Conservation (phyloP, 192 early-diverging fungal species). For the Coemansia guatemalensis region DNA sequence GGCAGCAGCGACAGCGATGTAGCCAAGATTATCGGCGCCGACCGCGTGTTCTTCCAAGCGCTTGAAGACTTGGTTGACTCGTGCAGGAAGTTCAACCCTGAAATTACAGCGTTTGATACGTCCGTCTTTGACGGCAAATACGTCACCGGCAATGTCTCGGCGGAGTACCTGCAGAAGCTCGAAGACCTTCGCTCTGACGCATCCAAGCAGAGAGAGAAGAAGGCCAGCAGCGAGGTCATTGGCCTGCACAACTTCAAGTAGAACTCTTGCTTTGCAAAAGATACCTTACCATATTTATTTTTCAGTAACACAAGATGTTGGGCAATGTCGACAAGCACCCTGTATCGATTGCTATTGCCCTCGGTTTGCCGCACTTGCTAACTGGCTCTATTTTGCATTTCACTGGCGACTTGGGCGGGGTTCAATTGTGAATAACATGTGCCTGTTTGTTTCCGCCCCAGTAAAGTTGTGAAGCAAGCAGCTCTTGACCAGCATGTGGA, state of each 20-base stretch:
- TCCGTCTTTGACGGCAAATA: conserved; percentile 97
- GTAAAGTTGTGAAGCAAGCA: neutral
- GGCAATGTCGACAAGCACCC: neutral
- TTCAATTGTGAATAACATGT: no score
- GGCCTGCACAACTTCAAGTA: conserved; percentile 56
- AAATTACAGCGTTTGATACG: conserved; percentile 84
- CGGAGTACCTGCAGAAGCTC: conserved; percentile 65
- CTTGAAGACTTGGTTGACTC: conserved; percentile 84
- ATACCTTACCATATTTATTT: neutral
- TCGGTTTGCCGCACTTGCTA: neutral
- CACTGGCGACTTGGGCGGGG: no score
- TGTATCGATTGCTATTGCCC: neutral
- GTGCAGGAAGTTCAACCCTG: conserved; percentile 81
- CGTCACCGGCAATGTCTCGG: conserved; percentile 76
- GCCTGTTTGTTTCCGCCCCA: neutral
- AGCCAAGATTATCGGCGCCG: conserved; percentile 89
- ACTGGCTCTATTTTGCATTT: neutral
- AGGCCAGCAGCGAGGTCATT: conserved; percentile 38
- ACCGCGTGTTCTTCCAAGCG: conserved; percentile 91
- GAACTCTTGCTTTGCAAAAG: neutral
- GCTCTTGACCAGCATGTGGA: neutral
- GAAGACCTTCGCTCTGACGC: conserved; percentile 47
- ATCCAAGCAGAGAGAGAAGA: conserved; percentile 35
- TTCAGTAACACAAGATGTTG: neutral
- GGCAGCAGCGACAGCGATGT: conserved; percentile 79